Conservation (phyloP, 352 stramenopile genomes). For the Phytophthora chlamydospora region DNA sequence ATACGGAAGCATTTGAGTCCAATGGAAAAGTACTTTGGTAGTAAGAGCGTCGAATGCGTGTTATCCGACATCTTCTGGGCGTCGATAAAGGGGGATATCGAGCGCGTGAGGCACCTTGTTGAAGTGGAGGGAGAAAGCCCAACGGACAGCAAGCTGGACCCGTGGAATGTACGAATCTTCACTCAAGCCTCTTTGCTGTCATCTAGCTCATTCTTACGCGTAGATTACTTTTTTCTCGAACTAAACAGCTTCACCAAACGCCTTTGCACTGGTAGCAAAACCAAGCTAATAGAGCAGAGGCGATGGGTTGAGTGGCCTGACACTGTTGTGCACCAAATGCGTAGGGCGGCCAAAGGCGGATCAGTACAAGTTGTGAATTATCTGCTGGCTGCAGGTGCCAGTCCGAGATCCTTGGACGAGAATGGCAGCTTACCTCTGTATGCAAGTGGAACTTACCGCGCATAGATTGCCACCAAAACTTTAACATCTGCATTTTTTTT, state of each 20-base stretch:
- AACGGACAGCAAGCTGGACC: conserved; percentile 54
- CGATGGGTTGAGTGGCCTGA: neutral
- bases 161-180: conserved; percentile 56
- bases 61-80: conserved; percentile 78
- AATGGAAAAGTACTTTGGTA: conserved; percentile 75
- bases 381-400: conserved; percentile 55
- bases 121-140: conserved; percentile 59
- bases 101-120: conserved; percentile 61
- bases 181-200: too few species aligned
- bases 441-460: neutral
- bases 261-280: conserved; percentile 65
- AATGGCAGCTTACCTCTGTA: conserved; percentile 78
- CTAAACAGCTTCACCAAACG: conserved; percentile 60
- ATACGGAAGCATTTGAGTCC: conserved; percentile 52
- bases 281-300: neutral
- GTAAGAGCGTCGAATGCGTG: conserved; percentile 50
- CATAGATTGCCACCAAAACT: neutral
- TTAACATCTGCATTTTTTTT: neutral
- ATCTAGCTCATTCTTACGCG: too few species aligned
- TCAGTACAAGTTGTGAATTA: conserved; percentile 55
- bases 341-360: conserved; percentile 75
- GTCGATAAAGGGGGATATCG: conserved; percentile 64
- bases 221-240: neutral
- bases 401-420: conserved; percentile 58
- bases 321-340: neutral